Conservation (phyloP, 108 stramenopile species). For the Hondaea fermentalgiana region DNA sequence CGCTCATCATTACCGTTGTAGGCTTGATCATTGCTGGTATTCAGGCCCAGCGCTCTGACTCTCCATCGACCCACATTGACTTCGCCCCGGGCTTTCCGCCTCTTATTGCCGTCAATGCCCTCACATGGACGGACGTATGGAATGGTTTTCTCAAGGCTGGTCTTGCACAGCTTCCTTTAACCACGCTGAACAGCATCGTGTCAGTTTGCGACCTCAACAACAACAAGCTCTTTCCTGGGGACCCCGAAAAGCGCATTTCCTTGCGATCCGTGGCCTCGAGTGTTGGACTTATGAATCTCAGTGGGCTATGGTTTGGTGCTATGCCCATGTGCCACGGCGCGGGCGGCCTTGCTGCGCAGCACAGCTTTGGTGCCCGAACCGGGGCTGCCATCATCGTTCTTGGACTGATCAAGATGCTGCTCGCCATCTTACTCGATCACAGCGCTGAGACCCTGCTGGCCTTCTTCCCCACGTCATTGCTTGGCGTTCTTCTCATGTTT, state of each 20-base stretch:
- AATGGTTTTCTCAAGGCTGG: constrained; percentile 60
- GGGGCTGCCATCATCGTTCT: constrained; percentile 66
- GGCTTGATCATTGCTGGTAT: background rate
- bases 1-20: background rate
- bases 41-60: background rate
- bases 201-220: constrained; percentile 62
- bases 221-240: constrained; percentile 60
- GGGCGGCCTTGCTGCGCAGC: constrained; percentile 72
- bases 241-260: constrained; percentile 18
- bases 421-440: constrained; percentile 57
- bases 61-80: background rate
- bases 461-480: constrained; percentile 57
- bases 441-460: constrained; percentile 54
- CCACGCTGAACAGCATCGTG: constrained; percentile 66
- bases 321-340: constrained; percentile 80
- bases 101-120: constrained; percentile 27
- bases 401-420: constrained; percentile 52
- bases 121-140: constrained; percentile 52
- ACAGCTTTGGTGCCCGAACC: constrained; percentile 64
- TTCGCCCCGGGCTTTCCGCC: background rate
- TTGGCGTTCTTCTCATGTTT: constrained; percentile 62
- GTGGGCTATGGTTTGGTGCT: constrained; percentile 59
- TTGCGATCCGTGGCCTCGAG: constrained; percentile 55
- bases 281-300: constrained; percentile 65
- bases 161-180: constrained; percentile 68